phyloP scores from a whole-genome alignment of 1,284 basidiomycete genomes.

The Ganoderma sp. region DNA sequence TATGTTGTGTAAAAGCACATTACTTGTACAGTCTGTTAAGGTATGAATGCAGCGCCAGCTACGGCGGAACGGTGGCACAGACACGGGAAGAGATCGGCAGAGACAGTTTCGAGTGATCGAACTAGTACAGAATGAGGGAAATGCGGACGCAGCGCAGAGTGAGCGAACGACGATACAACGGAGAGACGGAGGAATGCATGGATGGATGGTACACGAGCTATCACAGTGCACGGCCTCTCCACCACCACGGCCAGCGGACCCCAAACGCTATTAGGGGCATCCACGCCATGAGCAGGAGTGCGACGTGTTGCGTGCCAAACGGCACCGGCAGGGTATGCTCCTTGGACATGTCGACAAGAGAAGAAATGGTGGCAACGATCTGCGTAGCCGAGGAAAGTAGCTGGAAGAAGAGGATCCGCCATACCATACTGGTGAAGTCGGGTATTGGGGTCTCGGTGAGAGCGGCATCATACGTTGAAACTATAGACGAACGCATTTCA shows the following conservation, averaged over 20 bases:
- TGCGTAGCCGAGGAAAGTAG: conserved; percentile 39
- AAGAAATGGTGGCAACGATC: conserved; percentile 55
- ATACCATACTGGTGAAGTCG: conserved; percentile 27
- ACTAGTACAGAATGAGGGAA: conserved; percentile 1
- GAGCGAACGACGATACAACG: neutral
- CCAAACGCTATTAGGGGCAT: conserved; percentile 46
- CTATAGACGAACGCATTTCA: conserved; percentile 7
- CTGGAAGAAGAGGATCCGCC: conserved; percentile 41
- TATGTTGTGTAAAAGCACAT: conserved; percentile 13
- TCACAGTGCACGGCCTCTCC: conserved; percentile 8
- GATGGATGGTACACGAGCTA: neutral
- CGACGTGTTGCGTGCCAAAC: conserved; percentile 62
- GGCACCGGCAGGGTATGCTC: conserved; percentile 44
- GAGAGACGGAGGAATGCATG: neutral
- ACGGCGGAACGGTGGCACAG: conserved; percentile 1
- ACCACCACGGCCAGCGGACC: conserved; percentile 26
- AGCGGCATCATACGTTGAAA: conserved; percentile 29
- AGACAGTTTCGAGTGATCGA: conserved; percentile 19
- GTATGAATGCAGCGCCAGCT: conserved; percentile 9
- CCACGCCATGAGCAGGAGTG: conserved; percentile 58
- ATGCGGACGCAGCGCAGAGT: neutral
- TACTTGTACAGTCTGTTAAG: conserved; percentile 12
- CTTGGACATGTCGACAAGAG: conserved; percentile 52
- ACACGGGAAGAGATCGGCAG: conserved; percentile 20
- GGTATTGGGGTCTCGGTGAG: conserved; percentile 29